Evolutionary conservation across 2,329 filamentous ascomycete genomes (phyloP), one percentile per base, ranked within the genome.

Genomic region (Daldinia eschscholtzii): DNA sequence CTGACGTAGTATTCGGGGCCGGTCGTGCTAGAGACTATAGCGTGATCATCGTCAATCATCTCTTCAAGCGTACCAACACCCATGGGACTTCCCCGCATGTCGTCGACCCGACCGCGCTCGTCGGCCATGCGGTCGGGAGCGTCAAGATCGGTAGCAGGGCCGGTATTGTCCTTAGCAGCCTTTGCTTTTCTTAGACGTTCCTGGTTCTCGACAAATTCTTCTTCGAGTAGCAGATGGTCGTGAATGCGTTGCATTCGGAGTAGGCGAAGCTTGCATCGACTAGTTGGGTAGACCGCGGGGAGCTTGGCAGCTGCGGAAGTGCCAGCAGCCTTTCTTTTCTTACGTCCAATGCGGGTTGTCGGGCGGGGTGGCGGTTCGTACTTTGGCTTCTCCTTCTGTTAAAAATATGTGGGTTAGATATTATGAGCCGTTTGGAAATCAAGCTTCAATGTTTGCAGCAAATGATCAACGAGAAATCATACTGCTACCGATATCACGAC

Each of bases 171-270:
- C 79, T 93, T 92, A 62, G 89, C 91, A 1, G 90, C 88, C 87
- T 97, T 98, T 71, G 94, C 92, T 82, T 97, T 98, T 76, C 97
- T 91, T 76, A 98, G 86, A 52, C 93, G 93, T 83, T 99, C 96
- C 83, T 99, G 96, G 81, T 99, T 99, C 86, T 98, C 95, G 70
- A 99, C 96, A 74, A 97, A 99, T 83, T 99, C 96, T 80, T 99
- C 96, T 81, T 99, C 96, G 33, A 99, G 89, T 70, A 99, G 86
- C 68, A 99, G 87, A 79, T 99, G 96, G 80, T 99, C 96, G 85
- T 99, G 97, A 76, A 98, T 94, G 78, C 96, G 91, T 84, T 99
- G 96, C 96, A 99, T 98, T 76, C 96, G 93, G 67, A 99, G 89
- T 72, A 98, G 93, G 76, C 95, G 91, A 75, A 99, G 88, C 86